A percentile compares a stretch with the other conserved stretches of the same genome.
Evolutionary conservation across 192 early-diverging fungal species (phyloP).

Genomic region (Backusella sp.): DNA sequence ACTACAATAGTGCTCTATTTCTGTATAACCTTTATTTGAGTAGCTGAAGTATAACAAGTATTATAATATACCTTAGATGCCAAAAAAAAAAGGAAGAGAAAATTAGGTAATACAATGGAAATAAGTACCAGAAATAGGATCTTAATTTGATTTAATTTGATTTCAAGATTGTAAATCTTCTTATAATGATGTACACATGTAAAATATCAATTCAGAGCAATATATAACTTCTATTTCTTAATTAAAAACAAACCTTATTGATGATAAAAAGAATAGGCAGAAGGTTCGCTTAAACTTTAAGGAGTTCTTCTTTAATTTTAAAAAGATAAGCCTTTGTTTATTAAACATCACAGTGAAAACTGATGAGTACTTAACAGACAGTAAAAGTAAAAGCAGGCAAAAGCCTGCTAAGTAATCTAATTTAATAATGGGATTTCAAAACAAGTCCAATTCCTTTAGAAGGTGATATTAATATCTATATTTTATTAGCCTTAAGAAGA

Average conservation of each 20-base stretch:
- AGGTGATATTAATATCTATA: neutral
- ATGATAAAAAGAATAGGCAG: neutral
- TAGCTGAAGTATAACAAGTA: neutral
- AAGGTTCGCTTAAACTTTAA: neutral
- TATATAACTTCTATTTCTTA: neutral
- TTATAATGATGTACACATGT: neutral
- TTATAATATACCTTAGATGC: neutral
- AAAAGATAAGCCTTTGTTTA: neutral
- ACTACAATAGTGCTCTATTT: neutral
- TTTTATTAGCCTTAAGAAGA: neutral
- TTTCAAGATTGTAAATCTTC: neutral
- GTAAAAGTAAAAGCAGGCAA: neutral
- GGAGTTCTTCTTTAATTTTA: neutral
- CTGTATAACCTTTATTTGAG: neutral
- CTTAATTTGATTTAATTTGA: neutral
- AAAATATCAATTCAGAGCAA: neutral
- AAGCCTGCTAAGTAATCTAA: too few species aligned
- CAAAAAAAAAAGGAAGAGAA: neutral
- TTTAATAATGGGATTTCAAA: too few species aligned
- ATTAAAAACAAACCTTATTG: neutral
- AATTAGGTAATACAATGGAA: neutral
- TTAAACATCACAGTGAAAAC: neutral
- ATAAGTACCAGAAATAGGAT: neutral
- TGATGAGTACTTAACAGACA: neutral
- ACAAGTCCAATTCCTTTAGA: neutral